Evolutionary conservation across 495 filamentous ascomycete species (phyloP).

Genomic region (Pseudomonodictys pantanalensis): DNA sequence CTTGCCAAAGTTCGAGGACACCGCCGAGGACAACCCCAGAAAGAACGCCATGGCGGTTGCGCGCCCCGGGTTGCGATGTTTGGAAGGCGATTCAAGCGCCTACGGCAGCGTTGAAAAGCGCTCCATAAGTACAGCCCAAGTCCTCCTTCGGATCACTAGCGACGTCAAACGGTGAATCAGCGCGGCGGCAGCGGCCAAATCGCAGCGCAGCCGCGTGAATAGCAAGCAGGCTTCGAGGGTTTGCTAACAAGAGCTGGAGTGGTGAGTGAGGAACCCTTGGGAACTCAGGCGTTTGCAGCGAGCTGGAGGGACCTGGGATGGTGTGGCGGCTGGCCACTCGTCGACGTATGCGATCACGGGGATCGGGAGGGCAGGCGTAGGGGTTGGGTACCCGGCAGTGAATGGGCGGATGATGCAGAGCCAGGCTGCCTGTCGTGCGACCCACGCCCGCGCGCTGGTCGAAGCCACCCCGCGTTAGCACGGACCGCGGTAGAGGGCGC

Average conservation of each 20-base stretch:
- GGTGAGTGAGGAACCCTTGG: not conserved
- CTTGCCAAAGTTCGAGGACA: conserved; percentile 78
- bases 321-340: conserved; percentile 24
- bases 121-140: conserved; percentile 10
- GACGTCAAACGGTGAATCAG: not conserved
- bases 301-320: not conserved
- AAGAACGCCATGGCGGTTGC: conserved; percentile 52
- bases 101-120: conserved; percentile 13
- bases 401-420: conserved; percentile 2
- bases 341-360: conserved; percentile 15
- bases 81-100: conserved; percentile 15
- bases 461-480: not conserved
- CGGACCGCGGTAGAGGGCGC: not conserved
- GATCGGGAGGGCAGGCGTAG: not conserved
- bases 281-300: not conserved
- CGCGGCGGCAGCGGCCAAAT: too few relatives aligned
- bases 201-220: too few relatives aligned
- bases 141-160: not conserved
- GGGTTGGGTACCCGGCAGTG: conserved; percentile 2
- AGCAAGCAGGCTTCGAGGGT: not conserved
- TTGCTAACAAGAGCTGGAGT: not conserved
- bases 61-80: not conserved
- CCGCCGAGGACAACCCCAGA: conserved; percentile 46
- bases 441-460: too few relatives aligned
- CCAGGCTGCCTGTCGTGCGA: not conserved